A percentile compares a stretch with the other conserved stretches of the same genome.
Conservation (phyloP, 106 monocot species). For the Platanthera guangdongensis region DNA sequence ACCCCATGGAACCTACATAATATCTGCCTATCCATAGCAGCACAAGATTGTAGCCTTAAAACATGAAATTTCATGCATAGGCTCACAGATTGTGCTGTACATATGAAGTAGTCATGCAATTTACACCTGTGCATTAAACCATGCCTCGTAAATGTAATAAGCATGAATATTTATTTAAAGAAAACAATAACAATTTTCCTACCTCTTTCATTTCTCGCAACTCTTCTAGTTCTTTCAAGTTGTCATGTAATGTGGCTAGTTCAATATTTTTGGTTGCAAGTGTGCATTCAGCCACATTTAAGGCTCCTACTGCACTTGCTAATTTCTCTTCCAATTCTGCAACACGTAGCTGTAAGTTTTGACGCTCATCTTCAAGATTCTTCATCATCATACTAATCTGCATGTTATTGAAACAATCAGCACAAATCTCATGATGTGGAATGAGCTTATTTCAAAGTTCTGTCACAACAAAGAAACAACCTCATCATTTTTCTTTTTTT, state of each 20-base stretch:
- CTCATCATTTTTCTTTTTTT: conserved; percentile 79
- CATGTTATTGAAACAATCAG: conserved; percentile 5
- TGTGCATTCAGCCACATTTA: conserved; percentile 52
- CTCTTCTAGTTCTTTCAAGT: conserved; percentile 80
- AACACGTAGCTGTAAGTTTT: conserved; percentile 30
- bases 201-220: conserved; percentile 93
- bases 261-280: conserved; percentile 47
- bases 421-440: background rate
- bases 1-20: background rate
- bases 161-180: background rate
- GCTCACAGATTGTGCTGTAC: background rate
- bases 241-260: conserved; percentile 52
- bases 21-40: background rate
- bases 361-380: conserved; percentile 49
- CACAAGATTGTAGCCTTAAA: background rate
- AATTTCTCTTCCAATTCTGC: conserved; percentile 63
- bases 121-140: background rate
- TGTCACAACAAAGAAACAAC: conserved; percentile 12
- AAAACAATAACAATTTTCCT: background rate
- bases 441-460: background rate
- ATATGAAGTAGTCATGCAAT: background rate
- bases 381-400: conserved; percentile 49
- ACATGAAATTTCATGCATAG: background rate
- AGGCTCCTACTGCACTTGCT: conserved; percentile 27
- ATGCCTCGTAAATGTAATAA: background rate